A percentile compares a stretch with the other conserved stretches of the same genome.
phyloP scores from a whole-genome alignment of 1,284 basidiomycete species.

The Sanghuangporus sanghuang region DNA sequence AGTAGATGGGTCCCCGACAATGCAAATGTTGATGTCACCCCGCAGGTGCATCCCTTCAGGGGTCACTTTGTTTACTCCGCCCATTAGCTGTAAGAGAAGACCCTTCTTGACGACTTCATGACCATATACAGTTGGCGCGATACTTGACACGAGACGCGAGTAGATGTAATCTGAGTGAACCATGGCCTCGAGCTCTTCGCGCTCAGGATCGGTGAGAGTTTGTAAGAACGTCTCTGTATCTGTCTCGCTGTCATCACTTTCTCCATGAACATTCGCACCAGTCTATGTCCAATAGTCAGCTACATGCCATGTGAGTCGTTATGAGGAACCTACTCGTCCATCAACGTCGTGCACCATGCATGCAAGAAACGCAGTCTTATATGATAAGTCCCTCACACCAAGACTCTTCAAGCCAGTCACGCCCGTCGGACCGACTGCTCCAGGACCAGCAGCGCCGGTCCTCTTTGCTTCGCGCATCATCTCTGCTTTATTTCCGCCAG shows the following conservation, averaged over 20 bases:
- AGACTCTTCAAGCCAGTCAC: slow-evolving; percentile 93
- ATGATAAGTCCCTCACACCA: slow-evolving; percentile 93
- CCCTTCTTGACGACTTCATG: slow-evolving; percentile 99
- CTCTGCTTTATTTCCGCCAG: slow-evolving; percentile 89
- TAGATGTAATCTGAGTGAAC: slow-evolving; percentile 93
- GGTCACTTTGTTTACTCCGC: slow-evolving; percentile 98
- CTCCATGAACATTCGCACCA: slow-evolving; percentile 83
- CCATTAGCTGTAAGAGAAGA: slow-evolving; percentile 95
- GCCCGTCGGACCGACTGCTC: slow-evolving; percentile 77
- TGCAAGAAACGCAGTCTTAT: slow-evolving; percentile 98
- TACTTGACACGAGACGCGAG: slow-evolving; percentile 87
- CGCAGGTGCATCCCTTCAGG: slow-evolving; percentile 94
- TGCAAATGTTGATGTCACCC: slow-evolving; percentile 98
- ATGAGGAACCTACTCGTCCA: slow-evolving; percentile 55
- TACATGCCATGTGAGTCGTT: not conserved
- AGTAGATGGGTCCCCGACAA: slow-evolving; percentile 95
- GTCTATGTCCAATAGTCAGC: slow-evolving; percentile 37
- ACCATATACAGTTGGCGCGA: slow-evolving; percentile 97
- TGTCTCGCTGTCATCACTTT: slow-evolving; percentile 75
- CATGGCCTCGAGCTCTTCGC: slow-evolving; percentile 93
- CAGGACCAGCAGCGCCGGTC: slow-evolving; percentile 44
- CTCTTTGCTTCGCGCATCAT: slow-evolving; percentile 83
- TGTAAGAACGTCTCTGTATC: slow-evolving; percentile 80
- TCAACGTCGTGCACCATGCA: slow-evolving; percentile 96
- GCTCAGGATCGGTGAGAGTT: slow-evolving; percentile 88